Conservation (phyloP, 1,284 basidiomycete species). For the Spongiforma sp. region DNA sequence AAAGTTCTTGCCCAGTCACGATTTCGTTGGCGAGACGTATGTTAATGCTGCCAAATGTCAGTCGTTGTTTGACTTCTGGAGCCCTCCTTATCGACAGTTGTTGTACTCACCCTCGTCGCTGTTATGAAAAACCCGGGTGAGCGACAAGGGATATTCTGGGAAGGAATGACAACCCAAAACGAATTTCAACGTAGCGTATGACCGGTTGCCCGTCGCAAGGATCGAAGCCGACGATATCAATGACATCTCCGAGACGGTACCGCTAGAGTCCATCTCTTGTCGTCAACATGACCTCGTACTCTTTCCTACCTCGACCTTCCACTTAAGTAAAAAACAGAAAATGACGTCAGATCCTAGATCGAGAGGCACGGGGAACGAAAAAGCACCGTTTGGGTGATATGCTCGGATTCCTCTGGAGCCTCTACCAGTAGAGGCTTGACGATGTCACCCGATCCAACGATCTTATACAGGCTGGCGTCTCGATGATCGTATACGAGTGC, state of each 20-base stretch:
- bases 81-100: too few species aligned
- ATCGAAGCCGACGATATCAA: slow-evolving; percentile 28
- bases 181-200: slow-evolving; percentile 31
- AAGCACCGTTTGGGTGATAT: slow-evolving; percentile 25
- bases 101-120: slow-evolving; percentile 29
- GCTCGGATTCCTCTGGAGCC: slow-evolving; percentile 20
- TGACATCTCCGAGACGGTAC: slow-evolving; percentile 29
- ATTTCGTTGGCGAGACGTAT: slow-evolving; percentile 28
- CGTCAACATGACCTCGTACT: slow-evolving; percentile 29
- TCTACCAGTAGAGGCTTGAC: slow-evolving; percentile 27
- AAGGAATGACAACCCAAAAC: not conserved
- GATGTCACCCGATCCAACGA: slow-evolving; percentile 30
- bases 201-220: slow-evolving; percentile 25
- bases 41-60: slow-evolving; percentile 1
- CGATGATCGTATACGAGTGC: slow-evolving; percentile 30
- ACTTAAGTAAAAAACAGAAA: slow-evolving; percentile 20
- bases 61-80: too few species aligned
- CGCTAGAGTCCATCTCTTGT: slow-evolving; percentile 31
- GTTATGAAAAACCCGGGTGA: slow-evolving; percentile 3
- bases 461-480: slow-evolving; percentile 29
- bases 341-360: not conserved
- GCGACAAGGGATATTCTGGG: not conserved
- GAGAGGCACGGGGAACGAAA: not conserved
- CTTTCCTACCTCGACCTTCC: slow-evolving; percentile 11
- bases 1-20: too few species aligned